Conservation (phyloP, 768 basidiomycete species). For the Suillus lakei region DNA sequence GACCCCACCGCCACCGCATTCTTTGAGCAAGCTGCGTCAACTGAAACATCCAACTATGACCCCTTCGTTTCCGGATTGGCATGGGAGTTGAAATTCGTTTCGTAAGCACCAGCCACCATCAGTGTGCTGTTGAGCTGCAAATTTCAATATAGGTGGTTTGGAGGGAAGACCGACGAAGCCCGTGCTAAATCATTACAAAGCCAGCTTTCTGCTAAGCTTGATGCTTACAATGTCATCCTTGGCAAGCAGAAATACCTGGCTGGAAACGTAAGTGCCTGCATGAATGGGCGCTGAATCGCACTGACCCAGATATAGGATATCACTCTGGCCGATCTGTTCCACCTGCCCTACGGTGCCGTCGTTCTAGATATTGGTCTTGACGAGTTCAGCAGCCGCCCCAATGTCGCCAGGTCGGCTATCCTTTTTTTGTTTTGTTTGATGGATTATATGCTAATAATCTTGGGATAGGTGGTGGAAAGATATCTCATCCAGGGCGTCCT, state of each 20-base stretch:
- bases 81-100: conserved; percentile 50
- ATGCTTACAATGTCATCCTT: conserved; percentile 40
- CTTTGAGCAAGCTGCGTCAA: conserved; percentile 55
- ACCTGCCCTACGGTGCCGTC: conserved; percentile 22
- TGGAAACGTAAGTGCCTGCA: conserved; percentile 31
- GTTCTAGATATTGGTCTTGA: conserved; percentile 17
- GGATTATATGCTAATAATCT: neutral
- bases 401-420: conserved; percentile 21
- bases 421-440: neutral
- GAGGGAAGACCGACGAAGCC: conserved; percentile 35
- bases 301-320: conserved; percentile 13
- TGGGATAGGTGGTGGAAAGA: conserved; percentile 53
- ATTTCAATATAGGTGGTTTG: conserved; percentile 21
- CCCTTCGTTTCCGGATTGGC: conserved; percentile 44
- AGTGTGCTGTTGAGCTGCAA: neutral
- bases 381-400: conserved; percentile 22
- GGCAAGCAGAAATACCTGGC: conserved; percentile 39
- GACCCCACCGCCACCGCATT: conserved; percentile 42
- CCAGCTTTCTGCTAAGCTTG: conserved; percentile 36
- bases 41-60: conserved; percentile 60
- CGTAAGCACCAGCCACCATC: conserved; percentile 35
- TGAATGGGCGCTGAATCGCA: neutral
- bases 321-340: conserved; percentile 27
- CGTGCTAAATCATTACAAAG: conserved; percentile 29
- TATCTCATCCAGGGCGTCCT: conserved; percentile 46